Conservation (phyloP, 805 yeast species). For the Yarrowia deformans region DNA sequence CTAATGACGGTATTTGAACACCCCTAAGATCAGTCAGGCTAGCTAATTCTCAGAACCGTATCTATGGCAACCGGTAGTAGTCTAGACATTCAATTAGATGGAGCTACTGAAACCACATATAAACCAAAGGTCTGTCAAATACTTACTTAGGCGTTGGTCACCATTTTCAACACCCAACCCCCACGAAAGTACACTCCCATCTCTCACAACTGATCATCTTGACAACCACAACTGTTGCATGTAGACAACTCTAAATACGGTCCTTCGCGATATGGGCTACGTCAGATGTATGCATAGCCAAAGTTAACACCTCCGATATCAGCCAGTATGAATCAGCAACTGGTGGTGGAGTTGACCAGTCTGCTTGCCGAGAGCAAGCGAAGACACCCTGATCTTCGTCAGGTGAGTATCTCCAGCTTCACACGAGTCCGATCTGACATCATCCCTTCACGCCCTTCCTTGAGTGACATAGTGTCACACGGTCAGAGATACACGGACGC, state of each 20-base stretch:
- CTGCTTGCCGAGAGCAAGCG: conserved; percentile 75
- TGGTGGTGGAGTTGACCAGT: conserved; percentile 61
- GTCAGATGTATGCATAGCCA: conserved; percentile 30
- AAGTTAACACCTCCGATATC: conserved; percentile 35
- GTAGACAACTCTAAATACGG: not conserved
- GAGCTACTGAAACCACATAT: too few species aligned
- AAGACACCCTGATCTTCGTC: conserved; percentile 71
- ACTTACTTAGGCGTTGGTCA: too few species aligned
- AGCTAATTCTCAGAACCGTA: not conserved
- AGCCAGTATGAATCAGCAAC: conserved; percentile 46
- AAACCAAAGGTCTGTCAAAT: too few species aligned
- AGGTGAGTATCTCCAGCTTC: conserved; percentile 51
- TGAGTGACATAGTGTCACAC: not conserved
- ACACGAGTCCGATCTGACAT: not conserved
- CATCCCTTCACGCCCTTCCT: not conserved
- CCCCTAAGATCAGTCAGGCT: conserved; percentile 4
- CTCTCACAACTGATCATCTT: not conserved
- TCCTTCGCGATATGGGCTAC: conserved; percentile 30
- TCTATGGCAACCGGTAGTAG: not conserved
- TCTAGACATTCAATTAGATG: too few species aligned
- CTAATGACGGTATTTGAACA: not conserved
- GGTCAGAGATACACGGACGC: not conserved
- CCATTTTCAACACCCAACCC: too few species aligned
- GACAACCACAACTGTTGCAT: not conserved
- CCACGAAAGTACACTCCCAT: too few species aligned